Evolutionary conservation across 768 basidiomycete genomes (phyloP), one percentile per base, ranked within the genome.

Genomic region (Nidularia pulvinata): DNA sequence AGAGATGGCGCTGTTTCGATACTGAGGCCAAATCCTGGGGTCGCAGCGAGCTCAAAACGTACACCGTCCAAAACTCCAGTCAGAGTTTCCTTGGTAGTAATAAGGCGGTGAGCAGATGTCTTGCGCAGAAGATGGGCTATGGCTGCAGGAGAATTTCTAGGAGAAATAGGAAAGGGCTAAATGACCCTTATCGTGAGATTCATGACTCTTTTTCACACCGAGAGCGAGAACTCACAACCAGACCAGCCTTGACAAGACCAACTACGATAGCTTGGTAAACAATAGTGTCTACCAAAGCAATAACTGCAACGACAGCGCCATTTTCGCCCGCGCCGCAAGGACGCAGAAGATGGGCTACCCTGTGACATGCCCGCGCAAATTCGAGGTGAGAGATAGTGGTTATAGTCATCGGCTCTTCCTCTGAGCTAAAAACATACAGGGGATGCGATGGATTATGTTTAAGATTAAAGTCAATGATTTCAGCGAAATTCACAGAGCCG

Each of bases 301-400:
- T 62, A 6, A 80, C 57, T 0, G 69, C 74, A 4, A 79, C 54
- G 3, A 76, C 63, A 19, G 62, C 62, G 7, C 66, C 68, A n/a
- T 73, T 66, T 1, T 57, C 55, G 1, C 71, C 64, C 34, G 48
- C 49, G 2, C 71, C 66, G 14, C 57, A 55, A 0, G 76, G 77
- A 13, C 73, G 66, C 10, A 80, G 44, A 19, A 59, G 54, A 55
- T 74, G 74, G 0, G 78, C 77, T 22, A 73, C 62, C 13, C 78
- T 71, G 53, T 80, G 73, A 42, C 68, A 69, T 7, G 78, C 80
- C 7, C 73, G 71, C 14, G 67, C 70, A 56, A 80, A 81, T 50
- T 81, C 77, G 6, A 76, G 51, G 48, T 71, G 69, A 5, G 72
- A 67, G 32, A 81, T 68, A 32, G 57, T 51, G 6, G 64, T 62